Percentiles rank a stretch among this genome's conserved stretches.
Conservation (phyloP, 2,329 filamentous ascomycete genomes). For the Taxawa tesnikishii region DNA sequence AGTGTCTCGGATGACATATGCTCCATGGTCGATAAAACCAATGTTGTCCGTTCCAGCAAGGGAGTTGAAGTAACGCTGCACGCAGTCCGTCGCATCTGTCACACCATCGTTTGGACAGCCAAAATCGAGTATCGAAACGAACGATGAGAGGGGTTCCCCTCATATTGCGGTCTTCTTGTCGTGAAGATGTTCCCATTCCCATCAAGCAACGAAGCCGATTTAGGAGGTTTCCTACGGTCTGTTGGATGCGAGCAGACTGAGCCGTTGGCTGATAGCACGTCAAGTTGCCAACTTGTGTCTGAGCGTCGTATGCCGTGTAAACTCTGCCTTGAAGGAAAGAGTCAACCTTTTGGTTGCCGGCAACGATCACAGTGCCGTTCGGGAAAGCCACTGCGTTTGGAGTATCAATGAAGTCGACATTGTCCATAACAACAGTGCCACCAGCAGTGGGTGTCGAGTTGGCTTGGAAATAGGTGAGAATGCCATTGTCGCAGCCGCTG, state of each 20-base stretch:
- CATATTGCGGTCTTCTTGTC: slow-evolving; percentile 25
- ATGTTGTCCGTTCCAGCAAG: slow-evolving; percentile 40
- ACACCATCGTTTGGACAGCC: slow-evolving; percentile 67
- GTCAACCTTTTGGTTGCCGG: slow-evolving; percentile 51
- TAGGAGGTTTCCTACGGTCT: slow-evolving; percentile 8
- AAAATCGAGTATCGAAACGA: slow-evolving; percentile 45
- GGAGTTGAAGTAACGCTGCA: slow-evolving; percentile 60
- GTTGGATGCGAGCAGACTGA: slow-evolving; percentile 12
- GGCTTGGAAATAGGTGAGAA: slow-evolving; percentile 54
- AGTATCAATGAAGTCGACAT: slow-evolving; percentile 60
- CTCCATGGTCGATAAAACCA: slow-evolving; percentile 46
- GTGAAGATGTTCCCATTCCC: slow-evolving; percentile 13
- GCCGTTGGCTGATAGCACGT: slow-evolving; percentile 17
- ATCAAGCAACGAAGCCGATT: slow-evolving; percentile 7
- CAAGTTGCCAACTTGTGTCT: slow-evolving; percentile 16
- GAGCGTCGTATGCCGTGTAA: slow-evolving; percentile 37
- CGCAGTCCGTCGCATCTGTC: slow-evolving; percentile 72
- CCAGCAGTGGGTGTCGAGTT: slow-evolving; percentile 49
- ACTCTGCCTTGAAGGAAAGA: slow-evolving; percentile 63
- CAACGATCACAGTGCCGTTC: slow-evolving; percentile 45
- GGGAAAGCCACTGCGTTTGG: slow-evolving; percentile 47
- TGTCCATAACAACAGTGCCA: slow-evolving; percentile 66
- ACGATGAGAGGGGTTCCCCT: slow-evolving; percentile 43
- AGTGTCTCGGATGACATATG: slow-evolving; percentile 42
- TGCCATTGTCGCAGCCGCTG: slow-evolving; percentile 53